Evolutionary conservation across 345 rosid genomes (phyloP), one percentile per base, ranked within the genome.

Genomic region (Populus tremula): DNA sequence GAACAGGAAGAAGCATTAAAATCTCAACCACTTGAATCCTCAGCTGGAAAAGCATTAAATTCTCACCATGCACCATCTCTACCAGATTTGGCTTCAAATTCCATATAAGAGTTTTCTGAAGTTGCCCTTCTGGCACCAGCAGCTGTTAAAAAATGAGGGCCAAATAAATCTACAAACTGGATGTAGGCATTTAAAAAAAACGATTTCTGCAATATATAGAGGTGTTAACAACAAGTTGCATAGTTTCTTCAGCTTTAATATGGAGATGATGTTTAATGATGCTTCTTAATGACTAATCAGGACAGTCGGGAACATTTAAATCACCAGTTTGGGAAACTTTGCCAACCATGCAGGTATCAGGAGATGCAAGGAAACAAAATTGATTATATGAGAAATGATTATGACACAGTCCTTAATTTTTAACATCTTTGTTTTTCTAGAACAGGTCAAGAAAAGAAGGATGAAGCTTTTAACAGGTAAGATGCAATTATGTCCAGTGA

Each of bases 61-160:
- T 84, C 87, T 83, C 82, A 96, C 99, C 99, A 96, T 73, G 99
- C 99, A 79, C 99, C 98, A 82, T 96, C 99, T 80, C 99, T 87
- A 4, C 94, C 84, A 79, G 98, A 96, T 84, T 91, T 96, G 73
- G 98, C 98, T 90, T 96, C 98, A 84, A 91, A 96, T 77, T 96
- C 98, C 93, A 91, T 86, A 56, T 82, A 85, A 75, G 87, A 73
- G 72, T 79, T 82, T 80, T 96, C 97, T 73, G 93, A 85, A 76
- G 87, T 84, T 75, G 64, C 82, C 80, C 89, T 92, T 84, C 86
- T 90, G 43, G 85, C 85, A 83, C 79, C 81, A 35, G 92, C 78
- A 78, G 85, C 93, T 88, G 76, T 21, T 67, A 21, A 29, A 27
- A 69, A 68, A 61, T 21, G 5, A 67, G n/a, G 59, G 33, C 62